These are phyloP conservation scores for Cicer yamashitae DNA, from an alignment of 306 rosid genomes.

Conservation along the genomic window DNA sequence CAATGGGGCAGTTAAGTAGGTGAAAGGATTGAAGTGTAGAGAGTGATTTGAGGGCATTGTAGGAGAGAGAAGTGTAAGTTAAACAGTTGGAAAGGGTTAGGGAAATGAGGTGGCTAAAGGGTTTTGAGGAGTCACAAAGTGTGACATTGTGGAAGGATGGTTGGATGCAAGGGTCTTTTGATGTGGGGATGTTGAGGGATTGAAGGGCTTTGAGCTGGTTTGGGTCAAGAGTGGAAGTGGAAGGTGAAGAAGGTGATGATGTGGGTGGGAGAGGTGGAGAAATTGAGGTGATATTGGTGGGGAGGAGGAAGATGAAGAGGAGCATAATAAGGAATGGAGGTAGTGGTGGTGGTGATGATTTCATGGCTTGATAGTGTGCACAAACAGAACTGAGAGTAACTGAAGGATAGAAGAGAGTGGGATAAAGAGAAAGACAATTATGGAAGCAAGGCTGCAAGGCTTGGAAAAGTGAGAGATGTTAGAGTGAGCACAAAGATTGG, in stretches of 20 bases:
- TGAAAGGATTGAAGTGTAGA: conserved; percentile 72
- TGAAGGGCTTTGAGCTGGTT: conserved; percentile 71
- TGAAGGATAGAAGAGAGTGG: background rate
- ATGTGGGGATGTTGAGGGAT: conserved; percentile 80
- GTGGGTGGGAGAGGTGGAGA: conserved; percentile 37
- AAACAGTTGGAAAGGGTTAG: conserved; percentile 75
- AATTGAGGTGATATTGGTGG: conserved; percentile 1
- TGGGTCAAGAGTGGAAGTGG: conserved; percentile 67
- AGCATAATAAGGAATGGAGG: conserved; percentile 38
- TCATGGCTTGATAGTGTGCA: conserved; percentile 32
- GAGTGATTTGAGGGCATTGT: conserved; percentile 83
- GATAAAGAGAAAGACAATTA: background rate
- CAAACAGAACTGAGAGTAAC: background rate
- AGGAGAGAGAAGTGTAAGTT: conserved; percentile 62
- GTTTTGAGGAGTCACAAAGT: conserved; percentile 72
- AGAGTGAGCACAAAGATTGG: conserved; percentile 32
- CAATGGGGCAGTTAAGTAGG: conserved; percentile 72
- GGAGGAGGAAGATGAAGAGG: conserved; percentile 20
- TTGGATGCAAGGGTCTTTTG: conserved; percentile 69
- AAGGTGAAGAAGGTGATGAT: conserved; percentile 33
- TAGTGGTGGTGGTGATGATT: conserved; percentile 21
- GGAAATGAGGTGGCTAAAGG: conserved; percentile 76
- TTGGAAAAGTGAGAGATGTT: conserved; percentile 8
- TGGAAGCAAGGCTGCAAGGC: background rate
- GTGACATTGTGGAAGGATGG: conserved; percentile 64